Percentiles rank a stretch among this genome's conserved stretches.
phyloP scores from a whole-genome alignment of 208 protist species.

The Naegleria fowleri region DNA sequence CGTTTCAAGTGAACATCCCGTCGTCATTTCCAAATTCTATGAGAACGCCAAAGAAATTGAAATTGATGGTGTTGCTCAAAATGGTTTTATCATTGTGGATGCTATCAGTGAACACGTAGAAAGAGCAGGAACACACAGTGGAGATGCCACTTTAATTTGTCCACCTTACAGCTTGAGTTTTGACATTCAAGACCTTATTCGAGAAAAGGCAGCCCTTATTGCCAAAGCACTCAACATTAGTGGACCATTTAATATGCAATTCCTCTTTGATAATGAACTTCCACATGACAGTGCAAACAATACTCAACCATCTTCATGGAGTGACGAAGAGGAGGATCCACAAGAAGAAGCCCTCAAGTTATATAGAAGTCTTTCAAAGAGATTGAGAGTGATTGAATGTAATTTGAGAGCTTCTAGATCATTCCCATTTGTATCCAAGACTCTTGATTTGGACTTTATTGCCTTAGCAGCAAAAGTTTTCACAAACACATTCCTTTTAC shows the following conservation, averaged over 20 bases:
- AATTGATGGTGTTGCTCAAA: slow-evolving; percentile 92
- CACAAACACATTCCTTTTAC: not conserved
- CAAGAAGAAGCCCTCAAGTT: not conserved
- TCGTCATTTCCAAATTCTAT: slow-evolving; percentile 96
- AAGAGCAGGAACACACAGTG: slow-evolving; percentile 94
- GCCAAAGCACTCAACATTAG: slow-evolving; percentile 62
- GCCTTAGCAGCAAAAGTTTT: slow-evolving; percentile 60
- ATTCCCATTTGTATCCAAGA: slow-evolving; percentile 96
- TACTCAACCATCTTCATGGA: not conserved
- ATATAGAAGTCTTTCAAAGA: slow-evolving; percentile 1
- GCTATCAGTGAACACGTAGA: slow-evolving; percentile 97
- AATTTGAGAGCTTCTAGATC: slow-evolving; percentile 93
- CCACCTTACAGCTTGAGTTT: slow-evolving; percentile 75
- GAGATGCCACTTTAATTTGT: slow-evolving; percentile 91
- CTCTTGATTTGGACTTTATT: slow-evolving; percentile 88
- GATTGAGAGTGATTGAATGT: slow-evolving; percentile 84
- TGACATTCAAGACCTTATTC: slow-evolving; percentile 54
- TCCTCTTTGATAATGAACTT: slow-evolving; percentile 88
- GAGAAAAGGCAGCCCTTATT: slow-evolving; percentile 58
- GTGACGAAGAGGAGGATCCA: not conserved
- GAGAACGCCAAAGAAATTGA: slow-evolving; percentile 94
- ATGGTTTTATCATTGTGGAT: slow-evolving; percentile 87
- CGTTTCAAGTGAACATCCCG: slow-evolving; percentile 77
- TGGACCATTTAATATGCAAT: slow-evolving; percentile 98
- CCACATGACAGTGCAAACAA: slow-evolving; percentile 55